Evolutionary conservation across 768 basidiomycete species (phyloP), one percentile per base, ranked within the genome.

Genomic region (Leccinum fibrillosum): DNA sequence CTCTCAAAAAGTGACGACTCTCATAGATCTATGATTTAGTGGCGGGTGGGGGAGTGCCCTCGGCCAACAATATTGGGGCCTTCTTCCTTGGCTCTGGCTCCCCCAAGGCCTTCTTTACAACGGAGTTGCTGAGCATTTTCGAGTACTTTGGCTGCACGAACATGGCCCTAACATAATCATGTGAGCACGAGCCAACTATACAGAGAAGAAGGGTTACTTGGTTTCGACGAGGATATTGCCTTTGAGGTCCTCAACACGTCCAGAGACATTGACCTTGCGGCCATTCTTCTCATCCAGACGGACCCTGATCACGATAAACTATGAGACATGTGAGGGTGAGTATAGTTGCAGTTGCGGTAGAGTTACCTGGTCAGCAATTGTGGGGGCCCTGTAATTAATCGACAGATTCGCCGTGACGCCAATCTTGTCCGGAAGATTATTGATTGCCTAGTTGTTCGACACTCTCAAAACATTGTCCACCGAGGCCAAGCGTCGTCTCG

Each of bases 101-200:
- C 7, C 92, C 92, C 74, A 94, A 80, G 1, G 83, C 80, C 60
- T 87, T 82, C 55, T 78, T 80, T 1, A 93, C 71, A 3, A 80
- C 78, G 2, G 74, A 75, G 37, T 81, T 80, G 62, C 85, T 84
- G 26, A 97, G 77, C 52, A 94, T 77, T 56, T 86, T 84, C 2
- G 94, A 90, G 65, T 95, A 94, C 57, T 84, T 86, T 1, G 95
- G 95, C 66, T 98, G 93, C 13, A 98, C 84, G 66, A 96, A 97
- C 37, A 88, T 78, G 0, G 84, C 90, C 0, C 91, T 92, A 67
- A 7, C 28, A 35, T 5, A 26, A 32, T 17, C 45, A 21, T 9
- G 34, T 58, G 30, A 54, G n/a, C 17, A 53, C 7, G 47, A 51
- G n/a, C 5, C 17, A 9, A 49, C 25, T 15, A 49, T 23, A 49